Evolutionary conservation across 2,329 filamentous ascomycete species (phyloP), one percentile per base, ranked within the genome.

Genomic region (Trichoderma pleuroti): DNA sequence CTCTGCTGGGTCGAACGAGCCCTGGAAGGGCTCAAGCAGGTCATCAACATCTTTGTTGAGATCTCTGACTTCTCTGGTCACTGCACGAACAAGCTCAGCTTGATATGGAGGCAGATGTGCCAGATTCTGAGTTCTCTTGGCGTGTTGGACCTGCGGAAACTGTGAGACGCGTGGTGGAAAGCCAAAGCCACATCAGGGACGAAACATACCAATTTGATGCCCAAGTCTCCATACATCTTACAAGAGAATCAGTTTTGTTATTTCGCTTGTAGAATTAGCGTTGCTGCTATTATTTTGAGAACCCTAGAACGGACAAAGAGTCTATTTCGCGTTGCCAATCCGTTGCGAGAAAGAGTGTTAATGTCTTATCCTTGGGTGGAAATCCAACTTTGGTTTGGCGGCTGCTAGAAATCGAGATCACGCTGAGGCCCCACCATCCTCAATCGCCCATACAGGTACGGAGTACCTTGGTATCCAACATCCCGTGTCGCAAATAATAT

Each of bases 61-160:
- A 76, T 98, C 95, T 76, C 94, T 92, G 26, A 98, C 94, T 86
- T 99, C 96, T 76, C 94, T 91, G 2, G 93, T 92, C 62, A 97
- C 92, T 24, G 90, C 88, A 70, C 94, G 94, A 68, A 98, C 93
- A 57, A 97, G 87, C 78, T 98, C 96, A 32, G 94, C 91, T 81
- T 97, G 94, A 80, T 98, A 98, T 4, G 94, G 91, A 1, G 96
- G 96, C 3, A 99, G 88, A 79, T 97, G 90, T 36, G 90, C 84
- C 70, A 99, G 88, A 74, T 93, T 92, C 81, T 96, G 93, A 21
- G 93, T 97, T 79, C 96, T 90, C 86, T 98, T 98, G 80, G 96
- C 96, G 85, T 98, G 93, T 85, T 95, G 92, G 76, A 97, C 94
- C 93, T 97, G 75, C 32, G 34, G 24, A 52, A 21, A 5, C 46